Base-by-base conservation (phyloP, 495 filamentous ascomycete species). In the Rhypophila decipiens region DNA sequence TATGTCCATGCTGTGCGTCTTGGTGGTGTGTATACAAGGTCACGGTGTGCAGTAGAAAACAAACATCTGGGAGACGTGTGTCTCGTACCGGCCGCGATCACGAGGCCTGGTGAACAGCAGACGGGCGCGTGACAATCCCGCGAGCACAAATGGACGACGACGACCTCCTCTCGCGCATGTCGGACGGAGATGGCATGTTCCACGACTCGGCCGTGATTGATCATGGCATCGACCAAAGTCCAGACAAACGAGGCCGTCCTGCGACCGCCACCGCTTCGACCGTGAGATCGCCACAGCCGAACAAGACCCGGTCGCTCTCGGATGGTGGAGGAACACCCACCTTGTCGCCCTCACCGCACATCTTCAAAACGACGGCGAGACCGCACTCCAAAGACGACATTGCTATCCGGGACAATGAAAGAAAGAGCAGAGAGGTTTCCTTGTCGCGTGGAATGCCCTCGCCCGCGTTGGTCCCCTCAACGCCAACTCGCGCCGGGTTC, bases 321-420 rank as follows among this genome's bases (percentile, higher is more conserved):
- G 70, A 77, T 47, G 68, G 72, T 33, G 74, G 73, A 36, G 68
- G 72, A 42, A 70, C 64, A 11, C 69, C 72, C 22, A 66, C 69
- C 36, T 65, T 85, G n/a, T 81, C 78, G 2, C 83, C 85, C 12
- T 85, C 84, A 5, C 85, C 84, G 5, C 77, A 76, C 52, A 81
- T 88, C 44, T 67, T 71, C 49, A 82, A 84, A 52, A 60, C 69
- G 4, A 59, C 69, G 5, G 57, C 64, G 5, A 65, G 70, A n/a
- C 68, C 67, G 24, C 68, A 69, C 17, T 81, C 86, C 46, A 91
- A 93, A 69, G 90, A 96, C 73, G 90, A 96, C 58, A 84, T 80
- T 55, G 76, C 76, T 41, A 68, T 62, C 36, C 62, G 56, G 10
- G 67, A 67, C 44, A 70, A 58, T 48, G 59, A 58, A 15, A 50